A percentile compares a stretch with the other conserved stretches of the same genome.
These are phyloP conservation scores for Diplodia scrobiculata DNA, from an alignment of 2,329 filamentous ascomycete genomes.

Conservation along the genomic window DNA sequence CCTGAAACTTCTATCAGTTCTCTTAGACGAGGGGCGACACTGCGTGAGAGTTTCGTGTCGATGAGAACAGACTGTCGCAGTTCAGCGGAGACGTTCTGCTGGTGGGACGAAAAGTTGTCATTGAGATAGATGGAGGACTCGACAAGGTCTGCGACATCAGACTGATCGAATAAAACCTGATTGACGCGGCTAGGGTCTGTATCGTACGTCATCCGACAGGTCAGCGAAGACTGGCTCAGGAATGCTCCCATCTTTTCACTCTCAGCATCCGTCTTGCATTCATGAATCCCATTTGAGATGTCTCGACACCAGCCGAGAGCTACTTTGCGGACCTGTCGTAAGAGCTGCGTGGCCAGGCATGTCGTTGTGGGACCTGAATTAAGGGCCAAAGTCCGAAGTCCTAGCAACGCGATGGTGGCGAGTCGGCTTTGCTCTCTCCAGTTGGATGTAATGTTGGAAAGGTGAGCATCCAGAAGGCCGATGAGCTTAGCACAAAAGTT, in stretches of 20 bases:
- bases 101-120: conserved; percentile 35
- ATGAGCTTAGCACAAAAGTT: conserved; percentile 1
- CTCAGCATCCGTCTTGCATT: neutral
- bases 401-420: neutral
- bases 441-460: conserved; percentile 6
- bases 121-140: conserved; percentile 46
- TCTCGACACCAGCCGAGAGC: conserved; percentile 13
- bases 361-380: neutral
- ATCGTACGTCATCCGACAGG: conserved; percentile 15
- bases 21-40: neutral
- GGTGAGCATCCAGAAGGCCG: neutral
- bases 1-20: neutral
- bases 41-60: neutral
- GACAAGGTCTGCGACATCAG: conserved; percentile 42
- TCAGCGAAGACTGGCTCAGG: neutral
- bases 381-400: conserved; percentile 4
- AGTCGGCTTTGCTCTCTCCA: conserved; percentile 21
- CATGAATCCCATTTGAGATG: neutral
- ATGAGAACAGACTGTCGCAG: neutral
- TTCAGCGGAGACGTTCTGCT: neutral
- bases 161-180: neutral
- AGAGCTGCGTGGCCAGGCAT: neutral
- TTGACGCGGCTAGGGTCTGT: neutral
- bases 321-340: neutral
- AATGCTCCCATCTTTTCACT: neutral